Evolutionary conservation across 2,329 filamentous ascomycete species (phyloP), one percentile per base, ranked within the genome.

Genomic region (Ophiostoma sp.): DNA sequence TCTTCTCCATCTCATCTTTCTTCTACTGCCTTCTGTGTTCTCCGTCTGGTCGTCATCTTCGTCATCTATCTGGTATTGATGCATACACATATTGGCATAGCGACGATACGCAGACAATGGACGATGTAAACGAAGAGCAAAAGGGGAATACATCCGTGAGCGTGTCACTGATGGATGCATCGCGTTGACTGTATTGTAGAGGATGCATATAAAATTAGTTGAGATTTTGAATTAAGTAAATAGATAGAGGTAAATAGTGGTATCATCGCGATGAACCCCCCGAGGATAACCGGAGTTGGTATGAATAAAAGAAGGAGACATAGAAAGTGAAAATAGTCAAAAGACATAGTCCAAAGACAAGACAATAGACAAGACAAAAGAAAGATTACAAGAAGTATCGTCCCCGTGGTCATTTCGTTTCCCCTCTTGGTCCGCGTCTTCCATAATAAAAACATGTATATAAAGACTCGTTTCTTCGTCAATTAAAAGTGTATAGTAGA

Each of bases 391-490:
- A 52, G 40, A 64, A 14, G 2, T 40, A 65, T 36, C 60, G 14
- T 63, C 60, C 14, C 38, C 49, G n/a, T 2, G 27, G 27, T 55
- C 49, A 11, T 55, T n/a, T n/a, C 12, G 55, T 16, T 8, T 27
- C 27, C 62, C 52, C 11, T 55, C 65, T 11, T 41, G 16, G 55
- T 60, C 27, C 27, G 27, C 27, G 27, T 27, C 27, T 27, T 27
- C 27, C 27, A 27, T 27, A 27, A 27, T 5, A 27, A 44, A 45
- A 42, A 64, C 63, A 64, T 64, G n/a, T 49, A 3, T 41, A 18
- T n/a, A 62, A 41, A 42, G 42, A 47, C 63, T 64, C 63, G 63
- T 64, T 44, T 64, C 63, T 64, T 63, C 63, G 42, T 64, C 62
- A 65, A 65, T 64, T 58, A 64, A 64, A 65, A 47, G 49, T 41